phyloP scores from a whole-genome alignment of 1,284 basidiomycete species.

The Trichosporon ovoides region DNA sequence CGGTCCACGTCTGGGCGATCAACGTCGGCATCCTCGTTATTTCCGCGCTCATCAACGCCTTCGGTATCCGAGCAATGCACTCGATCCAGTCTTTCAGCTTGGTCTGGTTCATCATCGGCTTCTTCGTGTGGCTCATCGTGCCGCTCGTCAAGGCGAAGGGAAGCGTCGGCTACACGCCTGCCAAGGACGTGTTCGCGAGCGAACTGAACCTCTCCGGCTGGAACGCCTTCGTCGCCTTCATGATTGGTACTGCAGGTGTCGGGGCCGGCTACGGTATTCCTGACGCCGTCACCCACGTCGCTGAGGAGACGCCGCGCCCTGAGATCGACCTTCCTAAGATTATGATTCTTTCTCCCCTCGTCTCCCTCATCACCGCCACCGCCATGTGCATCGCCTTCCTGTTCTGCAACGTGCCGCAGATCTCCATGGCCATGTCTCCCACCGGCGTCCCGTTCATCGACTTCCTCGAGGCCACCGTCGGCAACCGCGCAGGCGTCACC shows the following conservation, averaged over 20 bases:
- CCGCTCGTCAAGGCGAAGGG: background rate
- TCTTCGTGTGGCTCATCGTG: constrained; percentile 10
- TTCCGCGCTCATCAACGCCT: constrained; percentile 6
- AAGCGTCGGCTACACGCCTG: background rate
- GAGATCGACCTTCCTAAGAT: constrained; percentile 3
- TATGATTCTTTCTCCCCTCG: background rate
- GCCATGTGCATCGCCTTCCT: constrained; percentile 1
- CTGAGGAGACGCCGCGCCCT: constrained; percentile 6
- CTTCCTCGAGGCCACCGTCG: constrained; percentile 2
- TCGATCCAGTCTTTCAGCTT: constrained; percentile 6
- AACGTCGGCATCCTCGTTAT: background rate
- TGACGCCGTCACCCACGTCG: constrained; percentile 6
- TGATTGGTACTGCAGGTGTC: constrained; percentile 3
- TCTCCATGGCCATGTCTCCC: constrained; percentile 3
- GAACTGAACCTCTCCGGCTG: background rate
- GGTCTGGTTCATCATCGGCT: constrained; percentile 5
- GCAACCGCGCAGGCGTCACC: background rate
- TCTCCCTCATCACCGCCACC: constrained; percentile 6
- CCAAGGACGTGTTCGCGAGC: constrained; percentile 1
- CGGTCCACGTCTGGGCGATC: constrained; percentile 6
- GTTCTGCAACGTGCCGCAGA: background rate
- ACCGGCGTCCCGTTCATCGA: constrained; percentile 5
- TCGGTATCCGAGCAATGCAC: constrained; percentile 10
- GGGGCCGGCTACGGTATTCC: constrained; percentile 8
- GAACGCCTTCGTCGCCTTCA: constrained; percentile 6